A percentile compares a stretch with the other conserved stretches of the same genome.
Evolutionary conservation across 345 rosid species (phyloP).

Genomic region (Acer saccharum): DNA sequence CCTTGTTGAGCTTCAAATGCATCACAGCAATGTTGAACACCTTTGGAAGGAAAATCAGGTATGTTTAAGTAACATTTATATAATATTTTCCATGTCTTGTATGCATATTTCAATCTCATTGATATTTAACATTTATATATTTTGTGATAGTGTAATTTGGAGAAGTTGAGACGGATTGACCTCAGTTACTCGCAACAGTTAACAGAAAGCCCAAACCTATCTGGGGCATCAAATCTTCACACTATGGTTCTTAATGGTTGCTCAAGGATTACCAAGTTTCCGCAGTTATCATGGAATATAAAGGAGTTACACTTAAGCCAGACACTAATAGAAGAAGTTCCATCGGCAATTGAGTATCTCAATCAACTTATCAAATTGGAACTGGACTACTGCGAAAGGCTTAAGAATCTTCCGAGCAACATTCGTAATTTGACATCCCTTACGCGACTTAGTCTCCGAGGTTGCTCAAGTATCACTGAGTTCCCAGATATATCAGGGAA

Average conservation of each 20-base stretch:
- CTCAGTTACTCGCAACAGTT: not conserved
- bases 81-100: not conserved
- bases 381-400: not conserved
- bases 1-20: not conserved
- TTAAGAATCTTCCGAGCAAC: conserved; percentile 15
- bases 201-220: not conserved
- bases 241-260: too few species aligned
- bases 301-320: too few species aligned
- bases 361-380: too few species aligned
- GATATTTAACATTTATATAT: not conserved
- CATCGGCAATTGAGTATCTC: too few species aligned
- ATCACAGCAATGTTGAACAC: too few species aligned
- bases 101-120: not conserved
- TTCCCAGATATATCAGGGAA: conserved; percentile 15
- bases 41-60: too few species aligned
- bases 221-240: not conserved
- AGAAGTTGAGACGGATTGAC: not conserved
- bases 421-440: conserved; percentile 11
- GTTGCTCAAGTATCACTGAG: conserved; percentile 16
- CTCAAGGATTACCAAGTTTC: too few species aligned
- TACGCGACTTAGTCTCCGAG: not conserved
- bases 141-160: not conserved
- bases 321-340: too few species aligned
- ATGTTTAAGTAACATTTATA: too few species aligned
- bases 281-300: too few species aligned